Conservation (phyloP, 768 basidiomycete genomes). For the Pilatotrama ljubarskyi region DNA sequence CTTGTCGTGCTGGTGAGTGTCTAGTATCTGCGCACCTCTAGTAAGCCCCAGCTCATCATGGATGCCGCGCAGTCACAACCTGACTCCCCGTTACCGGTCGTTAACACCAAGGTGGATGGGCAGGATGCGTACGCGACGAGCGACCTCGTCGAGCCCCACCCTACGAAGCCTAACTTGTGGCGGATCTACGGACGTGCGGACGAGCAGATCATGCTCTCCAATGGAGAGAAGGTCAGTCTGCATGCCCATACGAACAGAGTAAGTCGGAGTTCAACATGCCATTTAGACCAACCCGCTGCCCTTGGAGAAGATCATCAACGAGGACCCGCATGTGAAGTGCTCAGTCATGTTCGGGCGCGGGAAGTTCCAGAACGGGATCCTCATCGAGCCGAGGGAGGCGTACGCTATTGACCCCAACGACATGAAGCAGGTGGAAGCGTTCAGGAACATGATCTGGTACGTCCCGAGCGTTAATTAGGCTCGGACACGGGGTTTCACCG, state of each 20-base stretch:
- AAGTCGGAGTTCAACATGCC: neutral
- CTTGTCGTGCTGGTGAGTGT: slow-evolving; percentile 2
- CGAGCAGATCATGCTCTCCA: slow-evolving; percentile 47
- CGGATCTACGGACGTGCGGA: slow-evolving; percentile 45
- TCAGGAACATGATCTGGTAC: slow-evolving; percentile 39
- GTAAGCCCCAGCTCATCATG: neutral
- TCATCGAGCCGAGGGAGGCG: slow-evolving; percentile 37
- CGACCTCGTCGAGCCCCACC: slow-evolving; percentile 44
- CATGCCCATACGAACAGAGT: neutral
- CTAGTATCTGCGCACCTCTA: neutral
- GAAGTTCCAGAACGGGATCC: slow-evolving; percentile 41
- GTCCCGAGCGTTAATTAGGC: neutral
- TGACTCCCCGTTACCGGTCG: neutral
- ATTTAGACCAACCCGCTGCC: slow-evolving; percentile 40
- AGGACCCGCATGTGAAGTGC: slow-evolving; percentile 34
- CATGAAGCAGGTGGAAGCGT: slow-evolving; percentile 30
- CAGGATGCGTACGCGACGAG: slow-evolving; percentile 38
- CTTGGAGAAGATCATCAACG: slow-evolving; percentile 38
- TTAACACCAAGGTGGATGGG: slow-evolving; percentile 28
- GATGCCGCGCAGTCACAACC: neutral
- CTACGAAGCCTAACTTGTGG: slow-evolving; percentile 39
- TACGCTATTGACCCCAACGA: slow-evolving; percentile 35
- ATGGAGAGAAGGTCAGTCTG: slow-evolving; percentile 40
- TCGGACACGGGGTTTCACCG: no score
- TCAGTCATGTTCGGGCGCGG: slow-evolving; percentile 45